Evolutionary conservation across 805 yeast genomes (phyloP).

Genomic region (Candida caryicola): DNA sequence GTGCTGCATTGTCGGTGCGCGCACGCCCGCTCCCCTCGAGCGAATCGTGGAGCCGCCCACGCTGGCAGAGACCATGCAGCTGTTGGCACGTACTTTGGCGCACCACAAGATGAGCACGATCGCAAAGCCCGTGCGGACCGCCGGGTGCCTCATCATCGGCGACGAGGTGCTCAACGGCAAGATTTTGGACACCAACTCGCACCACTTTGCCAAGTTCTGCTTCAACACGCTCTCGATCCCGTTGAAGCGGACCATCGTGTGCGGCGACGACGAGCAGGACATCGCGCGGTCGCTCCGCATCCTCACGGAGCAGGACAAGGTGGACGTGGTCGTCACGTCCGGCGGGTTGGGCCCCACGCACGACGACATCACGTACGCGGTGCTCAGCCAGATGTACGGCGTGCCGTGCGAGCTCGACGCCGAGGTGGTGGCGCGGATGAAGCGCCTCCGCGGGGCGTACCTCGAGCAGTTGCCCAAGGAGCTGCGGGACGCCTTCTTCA

Average conservation of each 20-base stretch:
- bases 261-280: conserved; percentile 73
- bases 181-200: conserved; percentile 75
- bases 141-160: conserved; percentile 67
- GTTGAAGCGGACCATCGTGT: conserved; percentile 61
- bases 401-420: conserved; percentile 51
- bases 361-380: conserved; percentile 81
- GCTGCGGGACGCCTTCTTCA: conserved; percentile 58
- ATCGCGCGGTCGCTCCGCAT: conserved; percentile 54
- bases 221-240: conserved; percentile 62
- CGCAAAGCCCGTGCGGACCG: conserved; percentile 29
- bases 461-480: conserved; percentile 31
- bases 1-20: too few species aligned
- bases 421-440: conserved; percentile 62
- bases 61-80: too few species aligned
- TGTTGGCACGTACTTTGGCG: too few species aligned
- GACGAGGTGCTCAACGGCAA: conserved; percentile 89
- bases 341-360: conserved; percentile 87
- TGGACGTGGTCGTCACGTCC: conserved; percentile 68
- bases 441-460: conserved; percentile 38
- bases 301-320: conserved; percentile 40
- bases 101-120: conserved; percentile 8
- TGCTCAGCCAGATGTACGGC: conserved; percentile 63
- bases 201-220: conserved; percentile 67
- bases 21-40: too few species aligned
- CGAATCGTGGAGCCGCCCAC: too few species aligned